phyloP scores from a whole-genome alignment of 192 early-diverging fungal species.

The Linnemannia exigua region DNA sequence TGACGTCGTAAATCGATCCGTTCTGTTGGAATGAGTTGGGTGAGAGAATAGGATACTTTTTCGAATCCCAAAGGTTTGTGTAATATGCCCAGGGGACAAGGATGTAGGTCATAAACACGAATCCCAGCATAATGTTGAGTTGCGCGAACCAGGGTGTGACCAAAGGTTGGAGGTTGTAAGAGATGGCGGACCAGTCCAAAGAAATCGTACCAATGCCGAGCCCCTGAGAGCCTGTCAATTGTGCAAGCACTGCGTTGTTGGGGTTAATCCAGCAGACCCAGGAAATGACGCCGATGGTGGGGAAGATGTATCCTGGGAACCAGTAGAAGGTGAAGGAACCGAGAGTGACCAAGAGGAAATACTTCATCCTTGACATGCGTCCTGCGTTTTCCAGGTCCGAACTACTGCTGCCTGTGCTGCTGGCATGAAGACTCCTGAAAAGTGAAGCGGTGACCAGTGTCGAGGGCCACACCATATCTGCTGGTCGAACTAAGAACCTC shows the following conservation, averaged over 20 bases:
- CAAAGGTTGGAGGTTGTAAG: conserved; percentile 49
- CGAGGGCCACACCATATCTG: conserved; percentile 88
- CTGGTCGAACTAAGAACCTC: conserved; percentile 81
- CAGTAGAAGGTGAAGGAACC: conserved; percentile 69
- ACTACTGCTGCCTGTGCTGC: conserved; percentile 18
- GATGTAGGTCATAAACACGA: conserved; percentile 64
- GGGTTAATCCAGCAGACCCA: conserved; percentile 65
- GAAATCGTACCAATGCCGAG: conserved; percentile 66
- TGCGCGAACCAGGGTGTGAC: conserved; percentile 61
- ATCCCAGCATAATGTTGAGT: conserved; percentile 62
- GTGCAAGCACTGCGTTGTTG: conserved; percentile 50
- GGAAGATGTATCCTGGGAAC: conserved; percentile 68
- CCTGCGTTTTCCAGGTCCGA: conserved; percentile 8
- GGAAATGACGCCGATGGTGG: conserved; percentile 58
- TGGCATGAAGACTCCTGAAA: conserved; percentile 78
- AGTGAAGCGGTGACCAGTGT: conserved; percentile 79
- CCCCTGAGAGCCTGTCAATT: conserved; percentile 61
- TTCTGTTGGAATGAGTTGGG: conserved; percentile 38
- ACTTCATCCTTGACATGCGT: conserved; percentile 61
- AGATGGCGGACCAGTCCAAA: conserved; percentile 72
- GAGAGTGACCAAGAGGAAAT: conserved; percentile 68
- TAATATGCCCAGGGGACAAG: conserved; percentile 62
- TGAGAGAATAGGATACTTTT: conserved; percentile 54
- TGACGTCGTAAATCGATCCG: conserved; percentile 49
- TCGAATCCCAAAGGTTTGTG: conserved; percentile 59